phyloP scores from a whole-genome alignment of 352 stramenopile species.

The Phytophthora lateralis region DNA sequence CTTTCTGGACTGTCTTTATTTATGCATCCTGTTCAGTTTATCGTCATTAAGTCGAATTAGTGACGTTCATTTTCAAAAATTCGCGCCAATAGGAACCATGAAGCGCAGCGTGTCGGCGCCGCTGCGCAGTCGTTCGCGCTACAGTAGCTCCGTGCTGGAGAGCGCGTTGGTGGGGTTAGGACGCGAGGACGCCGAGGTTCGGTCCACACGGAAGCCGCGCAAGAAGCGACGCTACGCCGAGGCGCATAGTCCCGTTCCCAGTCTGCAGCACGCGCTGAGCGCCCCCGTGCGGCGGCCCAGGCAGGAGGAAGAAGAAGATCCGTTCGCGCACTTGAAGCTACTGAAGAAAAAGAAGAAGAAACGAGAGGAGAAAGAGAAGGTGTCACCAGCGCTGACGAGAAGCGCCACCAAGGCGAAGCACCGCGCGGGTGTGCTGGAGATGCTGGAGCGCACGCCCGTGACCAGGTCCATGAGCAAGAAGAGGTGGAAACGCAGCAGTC shows the following conservation, averaged over 20 bases:
- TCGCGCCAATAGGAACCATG: not conserved
- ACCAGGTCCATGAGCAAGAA: conserved; percentile 35
- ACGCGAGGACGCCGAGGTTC: conserved; percentile 34
- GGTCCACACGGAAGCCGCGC: conserved; percentile 33
- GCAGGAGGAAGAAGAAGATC: conserved; percentile 24
- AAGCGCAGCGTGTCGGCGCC: conserved; percentile 21
- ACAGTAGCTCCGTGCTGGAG: conserved; percentile 39
- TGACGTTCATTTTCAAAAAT: not conserved
- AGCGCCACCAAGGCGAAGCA: conserved; percentile 20
- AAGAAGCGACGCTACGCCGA: conserved; percentile 19
- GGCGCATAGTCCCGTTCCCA: conserved; percentile 7
- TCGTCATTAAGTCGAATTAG: too few relatives aligned
- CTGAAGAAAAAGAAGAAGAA: conserved; percentile 21
- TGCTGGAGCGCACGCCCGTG: conserved; percentile 21
- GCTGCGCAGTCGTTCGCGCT: conserved; percentile 20
- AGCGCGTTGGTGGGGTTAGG: conserved; percentile 37
- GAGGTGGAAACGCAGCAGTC: conserved; percentile 27
- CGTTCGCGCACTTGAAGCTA: conserved; percentile 25
- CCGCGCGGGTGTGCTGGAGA: conserved; percentile 26
- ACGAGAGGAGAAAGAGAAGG: not conserved
- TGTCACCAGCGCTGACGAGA: conserved; percentile 19
- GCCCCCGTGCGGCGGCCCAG: conserved; percentile 2
- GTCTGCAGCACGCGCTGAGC: conserved; percentile 2
- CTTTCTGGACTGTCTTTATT: conserved; percentile 18
- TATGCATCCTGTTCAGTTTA: not conserved